Evolutionary conservation across 2,329 filamentous ascomycete species (phyloP), one percentile per base, ranked within the genome.

Genomic region (Pseudogymnoascus sp.): DNA sequence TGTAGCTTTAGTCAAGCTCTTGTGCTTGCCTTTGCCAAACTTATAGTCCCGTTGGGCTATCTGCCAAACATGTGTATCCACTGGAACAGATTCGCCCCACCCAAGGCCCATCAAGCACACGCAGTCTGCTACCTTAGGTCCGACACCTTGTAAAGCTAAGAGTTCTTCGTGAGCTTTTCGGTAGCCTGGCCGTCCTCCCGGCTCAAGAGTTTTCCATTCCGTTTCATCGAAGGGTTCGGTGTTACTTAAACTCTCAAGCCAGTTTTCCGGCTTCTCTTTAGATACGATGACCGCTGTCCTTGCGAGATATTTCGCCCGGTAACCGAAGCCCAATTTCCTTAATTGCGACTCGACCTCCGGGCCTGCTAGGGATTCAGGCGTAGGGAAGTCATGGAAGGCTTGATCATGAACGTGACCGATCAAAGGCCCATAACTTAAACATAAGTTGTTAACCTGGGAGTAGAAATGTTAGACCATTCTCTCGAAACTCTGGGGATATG

Each of bases 51-150:
- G 83, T 74, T 96, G 91, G 0, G 95, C 96, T 72, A 99, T 97
- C 78, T 97, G 93, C 93, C 93, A 97, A 11, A 99, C 91, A 76
- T 99, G 96, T 1, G 96, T 99, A 75, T 99, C 95, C 34, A 99
- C 90, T 0, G 95, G 95, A 1, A 99, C 93, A 2, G 93, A 88
- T 76, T 97, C 93, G 34, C 89, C 89, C 93, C 96, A 99, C 28
- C 93, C 93, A 12, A 99, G 78, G 0, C 96, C 96, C 89, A 99
- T 97, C 18, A 99, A 79, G 72, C 90, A 96, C 6, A 97, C 93
- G 72, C 96, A 99, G 74, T 99, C 96, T 5, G 95, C 90, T 0
- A 99, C 95, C 75, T 99, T 99, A 0, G 96, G 95, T 0, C 95
- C 95, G 5, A 99, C 96, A 1, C 95, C 95, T 64, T 92, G 86